Evolutionary conservation across 768 basidiomycete species (phyloP), one percentile per base, ranked within the genome.

Genomic region (Hygrophoropsis aurantiaca): DNA sequence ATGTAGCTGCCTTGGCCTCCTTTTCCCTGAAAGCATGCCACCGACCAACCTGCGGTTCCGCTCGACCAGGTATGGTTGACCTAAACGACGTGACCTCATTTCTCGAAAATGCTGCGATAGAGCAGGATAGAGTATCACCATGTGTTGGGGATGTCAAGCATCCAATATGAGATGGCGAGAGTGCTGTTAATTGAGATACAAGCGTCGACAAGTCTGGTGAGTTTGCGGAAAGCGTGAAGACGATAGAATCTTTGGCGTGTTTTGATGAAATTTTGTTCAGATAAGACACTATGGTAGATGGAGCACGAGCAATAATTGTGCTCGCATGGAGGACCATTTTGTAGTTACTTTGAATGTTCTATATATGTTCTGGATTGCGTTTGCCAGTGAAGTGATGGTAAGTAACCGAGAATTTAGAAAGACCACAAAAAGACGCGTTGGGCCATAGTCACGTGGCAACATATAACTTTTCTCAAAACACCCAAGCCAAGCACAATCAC

Each of bases 11-110:
- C 9, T 16, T 40, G 21, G 35, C 56, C 27, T 62, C 54, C 53
- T 68, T 70, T 55, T 74, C 70, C 49, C 77, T 64, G 52, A 79
- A 77, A 15, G 84, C 74, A 58, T 86, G 84, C 84, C 84, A 84
- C 38, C 86, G 72, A 23, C 88, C 88, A 11, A 90, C 86, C 56
- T 85, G 83, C 2, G 75, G 62, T 13, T 77, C 68, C n/a, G 68
- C 62, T 39, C 69, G 69, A 10, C 88, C 87, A 1, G 77, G 75
- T 44, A 89, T 77, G 1, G 72, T 74, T 8, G 86, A 87, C n/a
- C 75, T 74, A 56, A 89, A 89, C 1, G 77, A 65, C 1, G 71
- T 65, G 10, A 75, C 75, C 7, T 58, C 42, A 0, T 62, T 49
- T 2, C 70, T 54, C 42, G 80, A 72, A 42, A 85, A 78, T 80